These are phyloP conservation scores for Candida neerlandica DNA, from an alignment of 1,139 yeast species.

Conservation along the genomic window DNA sequence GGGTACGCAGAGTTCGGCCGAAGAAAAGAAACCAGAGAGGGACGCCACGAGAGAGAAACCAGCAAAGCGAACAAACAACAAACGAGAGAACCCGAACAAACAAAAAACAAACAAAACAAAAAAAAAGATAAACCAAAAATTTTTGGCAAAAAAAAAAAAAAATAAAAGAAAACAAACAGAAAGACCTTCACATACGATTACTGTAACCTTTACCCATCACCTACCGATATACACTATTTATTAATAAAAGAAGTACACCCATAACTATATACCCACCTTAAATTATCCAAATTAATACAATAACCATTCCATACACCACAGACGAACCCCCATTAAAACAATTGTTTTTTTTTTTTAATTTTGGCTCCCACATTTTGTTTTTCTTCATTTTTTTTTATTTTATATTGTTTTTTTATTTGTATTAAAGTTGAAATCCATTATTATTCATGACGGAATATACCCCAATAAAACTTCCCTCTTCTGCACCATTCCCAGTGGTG, in stretches of 20 bases:
- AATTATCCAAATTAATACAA: too few species aligned
- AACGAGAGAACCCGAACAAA: too few species aligned
- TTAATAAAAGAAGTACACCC: too few species aligned
- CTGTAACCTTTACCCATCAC: not conserved
- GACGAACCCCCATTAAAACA: not conserved
- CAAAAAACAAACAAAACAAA: too few species aligned
- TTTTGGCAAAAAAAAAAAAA: not conserved
- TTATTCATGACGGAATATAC: conserved; percentile 33
- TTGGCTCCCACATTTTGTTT: not conserved
- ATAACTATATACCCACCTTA: too few species aligned
- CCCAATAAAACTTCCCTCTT: conserved; percentile 49
- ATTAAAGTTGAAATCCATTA: not conserved
- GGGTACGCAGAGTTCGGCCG: too few species aligned
- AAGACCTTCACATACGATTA: not conserved
- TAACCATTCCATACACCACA: too few species aligned
- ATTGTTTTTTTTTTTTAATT: not conserved
- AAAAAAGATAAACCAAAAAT: too few species aligned
- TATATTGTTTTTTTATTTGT: not conserved
- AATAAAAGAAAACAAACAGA: not conserved
- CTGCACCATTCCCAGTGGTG: conserved; percentile 72
- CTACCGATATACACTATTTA: too few species aligned
- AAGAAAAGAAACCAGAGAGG: too few species aligned
- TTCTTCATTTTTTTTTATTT: not conserved
- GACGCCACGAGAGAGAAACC: too few species aligned
- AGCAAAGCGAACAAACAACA: too few species aligned